Conservation (phyloP, 2,329 filamentous ascomycete species). For the Aspergillus vadensis region DNA sequence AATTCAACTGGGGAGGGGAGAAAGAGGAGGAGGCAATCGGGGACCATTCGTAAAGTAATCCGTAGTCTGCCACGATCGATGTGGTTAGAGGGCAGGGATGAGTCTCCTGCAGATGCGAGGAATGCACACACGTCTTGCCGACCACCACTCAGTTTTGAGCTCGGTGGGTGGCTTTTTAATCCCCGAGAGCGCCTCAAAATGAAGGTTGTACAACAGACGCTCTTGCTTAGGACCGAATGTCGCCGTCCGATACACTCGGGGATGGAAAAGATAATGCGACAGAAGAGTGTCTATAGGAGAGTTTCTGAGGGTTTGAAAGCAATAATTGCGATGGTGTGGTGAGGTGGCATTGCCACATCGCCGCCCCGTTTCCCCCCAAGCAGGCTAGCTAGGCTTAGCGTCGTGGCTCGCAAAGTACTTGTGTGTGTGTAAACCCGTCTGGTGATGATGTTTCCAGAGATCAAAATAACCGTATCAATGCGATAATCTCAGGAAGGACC, state of each 20-base stretch:
- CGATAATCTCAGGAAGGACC: neutral
- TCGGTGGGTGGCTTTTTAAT: neutral
- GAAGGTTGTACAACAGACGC: neutral
- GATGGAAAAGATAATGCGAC: neutral
- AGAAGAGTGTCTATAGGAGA: neutral
- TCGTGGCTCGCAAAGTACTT: neutral
- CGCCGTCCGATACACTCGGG: neutral
- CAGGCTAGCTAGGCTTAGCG: neutral
- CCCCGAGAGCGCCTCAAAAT: neutral
- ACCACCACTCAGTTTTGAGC: neutral
- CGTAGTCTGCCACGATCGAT: slow-evolving; percentile 3
- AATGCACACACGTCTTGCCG: neutral
- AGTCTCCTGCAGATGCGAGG: slow-evolving; percentile 1
- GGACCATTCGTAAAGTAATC: too few species aligned
- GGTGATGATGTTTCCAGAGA: too few species aligned
- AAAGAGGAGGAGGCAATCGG: too few species aligned
- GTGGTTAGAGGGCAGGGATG: slow-evolving; percentile 12
- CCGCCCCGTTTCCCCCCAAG: too few species aligned
- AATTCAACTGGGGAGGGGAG: too few species aligned
- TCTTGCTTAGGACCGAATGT: neutral
- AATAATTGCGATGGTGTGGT: neutral
- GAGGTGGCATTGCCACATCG: neutral
- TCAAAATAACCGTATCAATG: too few species aligned
- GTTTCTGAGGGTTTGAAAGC: neutral
- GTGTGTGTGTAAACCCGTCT: too few species aligned